Percentiles rank a stretch among this genome's conserved stretches.
Conservation (phyloP, 2,329 filamentous ascomycete species). For the Fusarium incarnatum region DNA sequence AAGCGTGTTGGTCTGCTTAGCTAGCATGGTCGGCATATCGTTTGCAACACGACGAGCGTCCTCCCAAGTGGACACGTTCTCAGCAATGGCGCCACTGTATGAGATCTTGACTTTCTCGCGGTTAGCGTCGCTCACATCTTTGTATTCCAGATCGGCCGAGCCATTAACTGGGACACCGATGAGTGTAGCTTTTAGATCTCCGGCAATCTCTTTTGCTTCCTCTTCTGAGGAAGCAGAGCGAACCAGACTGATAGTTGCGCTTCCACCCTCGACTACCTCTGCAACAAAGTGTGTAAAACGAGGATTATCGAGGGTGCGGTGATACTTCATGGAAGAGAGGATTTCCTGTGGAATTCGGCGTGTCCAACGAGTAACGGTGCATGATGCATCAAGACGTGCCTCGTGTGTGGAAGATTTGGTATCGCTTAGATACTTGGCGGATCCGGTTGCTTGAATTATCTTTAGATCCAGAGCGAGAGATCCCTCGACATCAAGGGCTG, state of each 20-base stretch:
- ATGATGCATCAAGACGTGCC: slow-evolving; percentile 4
- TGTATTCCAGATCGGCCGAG: slow-evolving; percentile 1
- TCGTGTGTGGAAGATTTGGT: slow-evolving; percentile 3
- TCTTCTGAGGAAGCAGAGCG: neutral
- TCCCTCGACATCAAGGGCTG: neutral
- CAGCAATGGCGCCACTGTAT: slow-evolving; percentile 3
- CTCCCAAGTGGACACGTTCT: slow-evolving; percentile 4
- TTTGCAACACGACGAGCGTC: neutral
- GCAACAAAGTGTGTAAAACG: slow-evolving; percentile 4
- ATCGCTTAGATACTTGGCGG: slow-evolving; percentile 4
- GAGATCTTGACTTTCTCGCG: slow-evolving; percentile 4
- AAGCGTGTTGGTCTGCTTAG: slow-evolving; percentile 3
- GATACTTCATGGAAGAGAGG: slow-evolving; percentile 4
- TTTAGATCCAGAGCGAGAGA: slow-evolving; percentile 1
- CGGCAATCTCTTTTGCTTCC: neutral
- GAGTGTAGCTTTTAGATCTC: neutral
- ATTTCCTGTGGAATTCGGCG: slow-evolving; percentile 2
- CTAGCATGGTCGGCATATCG: slow-evolving; percentile 1
- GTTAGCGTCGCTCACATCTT: neutral
- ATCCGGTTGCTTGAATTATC: neutral
- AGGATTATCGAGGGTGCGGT: neutral
- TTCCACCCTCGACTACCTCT: slow-evolving; percentile 3
- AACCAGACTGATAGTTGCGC: neutral
- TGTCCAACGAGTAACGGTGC: slow-evolving; percentile 3
- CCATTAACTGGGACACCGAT: neutral